phyloP scores from a whole-genome alignment of 345 rosid genomes.

The Gossypium turneri region DNA sequence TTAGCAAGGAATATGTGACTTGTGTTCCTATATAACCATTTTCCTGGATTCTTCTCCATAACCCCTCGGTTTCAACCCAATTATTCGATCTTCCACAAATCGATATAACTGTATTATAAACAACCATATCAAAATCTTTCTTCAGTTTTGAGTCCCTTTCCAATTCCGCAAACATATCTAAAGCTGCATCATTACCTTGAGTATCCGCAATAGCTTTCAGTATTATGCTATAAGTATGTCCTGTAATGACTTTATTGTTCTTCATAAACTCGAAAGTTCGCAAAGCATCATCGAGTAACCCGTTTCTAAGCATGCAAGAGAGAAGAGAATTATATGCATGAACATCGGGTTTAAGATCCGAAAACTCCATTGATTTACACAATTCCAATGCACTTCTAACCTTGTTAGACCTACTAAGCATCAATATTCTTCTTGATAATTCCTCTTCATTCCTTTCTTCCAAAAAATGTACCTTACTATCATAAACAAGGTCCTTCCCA shows the following conservation, averaged over 20 bases:
- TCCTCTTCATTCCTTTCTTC: constrained; percentile 64
- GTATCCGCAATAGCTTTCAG: constrained; percentile 58
- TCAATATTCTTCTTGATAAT: constrained; percentile 59
- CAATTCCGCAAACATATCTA: constrained; percentile 46
- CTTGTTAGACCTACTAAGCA: constrained; percentile 72
- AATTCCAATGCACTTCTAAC: constrained; percentile 59
- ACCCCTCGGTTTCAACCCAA: constrained; percentile 49
- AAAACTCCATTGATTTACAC: constrained; percentile 41
- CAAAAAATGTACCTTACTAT: constrained; percentile 41
- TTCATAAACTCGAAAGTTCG: constrained; percentile 53
- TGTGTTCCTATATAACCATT: constrained; percentile 54
- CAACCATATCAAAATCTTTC: constrained; percentile 49
- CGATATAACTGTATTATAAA: constrained; percentile 73
- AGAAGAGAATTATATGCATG: constrained; percentile 75
- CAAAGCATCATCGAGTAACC: constrained; percentile 39
- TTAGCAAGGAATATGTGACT: constrained; percentile 55
- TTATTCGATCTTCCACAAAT: constrained; percentile 53
- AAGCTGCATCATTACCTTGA: constrained; percentile 51
- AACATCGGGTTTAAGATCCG: constrained; percentile 39
- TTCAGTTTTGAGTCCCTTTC: constrained; percentile 34
- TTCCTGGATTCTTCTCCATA: constrained; percentile 59
- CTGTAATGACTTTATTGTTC: constrained; percentile 40
- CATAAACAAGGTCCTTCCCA: constrained; percentile 5
- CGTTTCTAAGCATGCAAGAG: constrained; percentile 57
- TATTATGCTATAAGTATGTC: constrained; percentile 62